Base-by-base conservation (phyloP, 352 stramenopile genomes). In the Salisapilia sapeloensis region DNA sequence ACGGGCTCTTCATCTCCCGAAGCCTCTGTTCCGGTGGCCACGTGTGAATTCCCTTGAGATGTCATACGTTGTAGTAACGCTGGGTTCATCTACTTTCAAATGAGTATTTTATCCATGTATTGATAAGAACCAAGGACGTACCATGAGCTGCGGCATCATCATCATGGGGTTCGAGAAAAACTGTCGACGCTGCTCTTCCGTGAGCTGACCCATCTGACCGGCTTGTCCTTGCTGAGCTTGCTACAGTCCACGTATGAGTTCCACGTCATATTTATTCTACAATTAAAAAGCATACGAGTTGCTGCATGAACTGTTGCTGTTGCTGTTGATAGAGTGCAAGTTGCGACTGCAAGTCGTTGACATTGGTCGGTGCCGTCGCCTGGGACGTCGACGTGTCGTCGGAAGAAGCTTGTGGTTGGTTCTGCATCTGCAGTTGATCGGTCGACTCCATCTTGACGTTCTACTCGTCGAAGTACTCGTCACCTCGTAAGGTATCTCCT, bases 1-100 rank as follows among this genome's bases (percentile, higher is more conserved):
- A 92, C 72, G 4, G 77, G 77, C 32, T 90, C 74, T 43, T 92
- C 77, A 21, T 92, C 77, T n/a, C n/a, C n/a, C n/a, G n/a, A n/a
- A n/a, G n/a, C n/a, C n/a, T n/a, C n/a, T n/a, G n/a, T n/a, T n/a
- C n/a, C n/a, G n/a, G n/a, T n/a, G 2, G 67, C 48, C 42, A 71
- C 55, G 38, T 84, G 62, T 16, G 35, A 55, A 3, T 60, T 37
- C 24, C 50, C 55, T 17, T 42, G 38, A 7, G 43, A 43, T 2
- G 61, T 53, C 35, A 72, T 61, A 34, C 70, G 64, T 17, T 60
- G 56, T 33, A 82, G 77, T 21, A 81, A 51, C 7, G 53, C 44
- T 29, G 56, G 63, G 40, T 59, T 71, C 10, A 79, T 41, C 44
- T 79, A 35, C 30, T 50, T 16, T 11, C 8, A 9, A 12, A 36